Base-by-base conservation (phyloP, 306 rosid genomes). In the Acacia crassicarpa region DNA sequence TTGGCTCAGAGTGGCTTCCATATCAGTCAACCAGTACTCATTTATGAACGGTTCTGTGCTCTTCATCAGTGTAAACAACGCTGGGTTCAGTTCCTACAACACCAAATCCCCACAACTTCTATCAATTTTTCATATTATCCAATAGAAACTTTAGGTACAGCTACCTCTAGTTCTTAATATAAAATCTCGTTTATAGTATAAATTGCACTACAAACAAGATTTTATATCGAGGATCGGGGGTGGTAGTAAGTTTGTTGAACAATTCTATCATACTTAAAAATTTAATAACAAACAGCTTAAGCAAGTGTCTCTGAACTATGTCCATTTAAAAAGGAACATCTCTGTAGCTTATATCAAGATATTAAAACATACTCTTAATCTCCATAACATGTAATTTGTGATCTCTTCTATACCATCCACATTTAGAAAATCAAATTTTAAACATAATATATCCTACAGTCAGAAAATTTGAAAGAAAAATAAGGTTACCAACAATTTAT, bases 21-120 rank as follows among this genome's bases (percentile, higher is more conserved):
- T 53, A 75, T 89, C 94, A 51, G 90, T 89, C 82, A 87, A 80
- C 82, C 86, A 87, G 75, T 87, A 91, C 86, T 91, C 94, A 74
- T 91, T 92, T 3, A 91, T 76, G 80, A 87, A 86, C 4, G 94
- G 94, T 69, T 91, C 92, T 25, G 92, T 91, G 84, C 91, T 89
- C 87, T 91, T 91, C 80, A 89, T 46, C 79, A 91, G 77, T 43
- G 94, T 89, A 74, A 89, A 89, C 67, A 91, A 76, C 0, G 86
- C 92, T 0, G 92, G 94, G 66, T 92, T 69, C 77, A 91, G 61
- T 78, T 89, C 94, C 92, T 91, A 76, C 76, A 83, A 66, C 23
- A 65, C 71, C 66, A 56, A 63, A 63, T 17, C 41, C 23, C 72
- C 59, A 43, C 4, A 72, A 67, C 41, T 72, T 86, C 9, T 59